Evolutionary conservation across 2,329 filamentous ascomycete species (phyloP).

Genomic region (Alternaria arborescens): DNA sequence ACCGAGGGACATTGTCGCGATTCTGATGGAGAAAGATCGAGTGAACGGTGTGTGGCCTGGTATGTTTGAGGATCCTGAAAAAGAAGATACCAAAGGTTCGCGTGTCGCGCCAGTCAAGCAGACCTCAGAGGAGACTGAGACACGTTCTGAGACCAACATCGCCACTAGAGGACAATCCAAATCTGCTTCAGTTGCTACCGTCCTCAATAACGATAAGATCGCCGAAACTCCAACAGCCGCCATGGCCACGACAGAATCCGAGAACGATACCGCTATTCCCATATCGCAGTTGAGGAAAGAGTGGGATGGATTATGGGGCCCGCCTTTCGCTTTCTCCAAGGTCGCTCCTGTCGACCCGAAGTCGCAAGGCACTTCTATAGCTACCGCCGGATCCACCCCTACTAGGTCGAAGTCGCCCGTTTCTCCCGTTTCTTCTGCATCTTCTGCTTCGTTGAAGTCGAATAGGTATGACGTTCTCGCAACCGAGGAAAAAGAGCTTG

Average conservation of each 20-base stretch:
- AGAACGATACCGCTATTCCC: not conserved
- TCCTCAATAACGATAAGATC: not conserved
- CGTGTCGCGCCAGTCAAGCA: not conserved
- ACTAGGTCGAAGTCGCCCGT: not conserved
- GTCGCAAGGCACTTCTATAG: not conserved
- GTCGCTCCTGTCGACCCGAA: not conserved
- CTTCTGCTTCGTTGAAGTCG: not conserved
- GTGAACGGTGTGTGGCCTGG: not conserved
- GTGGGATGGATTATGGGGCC: not conserved
- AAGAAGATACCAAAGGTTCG: not conserved
- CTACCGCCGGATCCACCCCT: not conserved
- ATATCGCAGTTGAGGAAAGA: not conserved
- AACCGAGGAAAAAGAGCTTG: not conserved
- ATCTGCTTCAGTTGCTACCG: not conserved
- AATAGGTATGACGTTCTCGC: not conserved
- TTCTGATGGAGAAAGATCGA: not conserved
- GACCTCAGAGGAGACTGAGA: not conserved
- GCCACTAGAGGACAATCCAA: not conserved
- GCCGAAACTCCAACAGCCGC: not conserved
- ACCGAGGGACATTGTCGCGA: not conserved
- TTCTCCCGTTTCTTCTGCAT: not conserved
- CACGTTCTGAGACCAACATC: not conserved
- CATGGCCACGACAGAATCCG: not conserved
- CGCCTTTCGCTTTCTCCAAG: not conserved
- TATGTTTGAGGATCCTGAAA: not conserved